Conservation (phyloP, 2,329 filamentous ascomycete species). For the Pseudogymnoascus sp. region DNA sequence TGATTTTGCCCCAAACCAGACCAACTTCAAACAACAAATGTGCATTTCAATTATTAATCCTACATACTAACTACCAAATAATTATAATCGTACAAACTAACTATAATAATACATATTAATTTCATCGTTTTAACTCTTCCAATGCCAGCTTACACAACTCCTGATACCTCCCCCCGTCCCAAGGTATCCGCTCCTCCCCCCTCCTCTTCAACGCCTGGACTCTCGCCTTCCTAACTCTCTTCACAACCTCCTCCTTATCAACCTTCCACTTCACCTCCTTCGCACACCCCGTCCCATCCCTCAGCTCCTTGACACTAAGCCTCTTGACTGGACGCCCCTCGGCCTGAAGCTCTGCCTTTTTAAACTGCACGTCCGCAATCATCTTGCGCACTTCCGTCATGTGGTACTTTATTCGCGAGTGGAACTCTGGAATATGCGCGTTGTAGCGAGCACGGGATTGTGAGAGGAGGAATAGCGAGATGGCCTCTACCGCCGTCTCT, state of each 20-base stretch:
- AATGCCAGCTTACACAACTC: conserved; percentile 4
- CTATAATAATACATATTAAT: background rate
- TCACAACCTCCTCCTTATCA: background rate
- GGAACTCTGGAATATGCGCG: background rate
- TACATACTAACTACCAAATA: background rate
- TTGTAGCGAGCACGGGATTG: background rate
- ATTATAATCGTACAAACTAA: background rate
- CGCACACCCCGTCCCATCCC: background rate
- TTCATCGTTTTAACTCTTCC: background rate
- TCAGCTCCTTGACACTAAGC: background rate
- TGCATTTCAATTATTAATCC: background rate
- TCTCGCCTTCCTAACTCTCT: background rate
- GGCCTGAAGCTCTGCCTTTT: background rate
- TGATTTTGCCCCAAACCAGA: background rate
- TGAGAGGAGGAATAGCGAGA: background rate
- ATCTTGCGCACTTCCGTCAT: background rate
- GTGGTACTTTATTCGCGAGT: background rate
- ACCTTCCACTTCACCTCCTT: background rate
- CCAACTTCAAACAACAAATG: background rate
- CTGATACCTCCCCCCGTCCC: background rate
- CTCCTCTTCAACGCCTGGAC: background rate
- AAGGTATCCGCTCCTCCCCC: background rate
- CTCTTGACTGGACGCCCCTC: background rate
- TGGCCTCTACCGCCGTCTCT: background rate
- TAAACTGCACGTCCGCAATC: background rate